Evolutionary conservation across 2,329 filamentous ascomycete species (phyloP).

Genomic region (Microdochium paspali): DNA sequence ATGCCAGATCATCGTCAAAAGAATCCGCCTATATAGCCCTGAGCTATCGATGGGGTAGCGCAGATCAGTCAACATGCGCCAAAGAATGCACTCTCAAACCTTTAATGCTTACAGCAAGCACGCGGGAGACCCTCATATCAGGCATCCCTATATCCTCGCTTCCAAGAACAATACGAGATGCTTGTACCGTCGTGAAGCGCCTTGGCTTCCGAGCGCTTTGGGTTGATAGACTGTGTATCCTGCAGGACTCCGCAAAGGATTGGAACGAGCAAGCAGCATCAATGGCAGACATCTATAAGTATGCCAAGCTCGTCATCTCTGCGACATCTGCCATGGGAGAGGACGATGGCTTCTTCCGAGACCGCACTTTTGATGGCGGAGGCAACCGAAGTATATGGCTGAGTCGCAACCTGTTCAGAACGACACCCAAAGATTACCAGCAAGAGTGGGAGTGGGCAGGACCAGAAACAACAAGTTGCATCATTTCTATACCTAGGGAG

Average conservation of each 20-base stretch:
- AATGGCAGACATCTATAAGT: not conserved
- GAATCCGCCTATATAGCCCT: not conserved
- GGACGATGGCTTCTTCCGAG: constrained; percentile 1
- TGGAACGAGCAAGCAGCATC: not conserved
- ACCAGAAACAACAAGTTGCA: too few relatives aligned
- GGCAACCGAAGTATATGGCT: not conserved
- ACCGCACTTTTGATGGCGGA: not conserved
- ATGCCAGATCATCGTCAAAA: not conserved
- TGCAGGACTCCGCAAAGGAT: not conserved
- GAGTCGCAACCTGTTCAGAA: not conserved
- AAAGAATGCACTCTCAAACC: not conserved
- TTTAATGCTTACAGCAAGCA: not conserved
- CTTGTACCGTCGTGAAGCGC: not conserved
- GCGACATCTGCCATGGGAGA: not conserved
- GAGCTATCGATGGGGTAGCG: not conserved
- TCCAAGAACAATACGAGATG: not conserved
- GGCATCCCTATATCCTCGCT: not conserved
- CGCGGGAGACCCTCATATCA: not conserved
- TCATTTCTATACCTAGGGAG: not conserved
- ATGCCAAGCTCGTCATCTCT: not conserved
- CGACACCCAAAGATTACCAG: too few relatives aligned
- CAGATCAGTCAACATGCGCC: not conserved
- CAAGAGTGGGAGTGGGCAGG: not conserved
- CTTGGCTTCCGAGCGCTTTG: not conserved
- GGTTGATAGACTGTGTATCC: not conserved